A percentile compares a stretch with the other conserved stretches of the same genome.
Conservation (phyloP, 2,329 filamentous ascomycete species). For the Moelleriella libera region DNA sequence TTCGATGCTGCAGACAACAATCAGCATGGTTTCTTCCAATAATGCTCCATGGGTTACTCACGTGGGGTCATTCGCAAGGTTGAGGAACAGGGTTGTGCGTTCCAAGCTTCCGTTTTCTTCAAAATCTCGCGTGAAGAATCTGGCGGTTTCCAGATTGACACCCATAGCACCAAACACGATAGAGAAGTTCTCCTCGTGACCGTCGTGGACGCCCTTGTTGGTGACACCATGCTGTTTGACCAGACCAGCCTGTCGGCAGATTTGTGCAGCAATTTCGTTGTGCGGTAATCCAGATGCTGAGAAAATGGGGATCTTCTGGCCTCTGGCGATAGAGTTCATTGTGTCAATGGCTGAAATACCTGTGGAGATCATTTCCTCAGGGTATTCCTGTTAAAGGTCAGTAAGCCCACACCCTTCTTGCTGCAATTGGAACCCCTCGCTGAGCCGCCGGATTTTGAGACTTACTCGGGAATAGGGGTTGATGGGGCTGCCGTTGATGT, state of each 20-base stretch:
- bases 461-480: conserved; percentile 89
- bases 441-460: neutral
- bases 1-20: conserved; percentile 57
- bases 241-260: conserved; percentile 90
- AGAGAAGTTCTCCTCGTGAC: conserved; percentile 97
- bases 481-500: conserved; percentile 98
- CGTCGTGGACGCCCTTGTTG: conserved; percentile 92
- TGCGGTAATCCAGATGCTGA: conserved; percentile 95
- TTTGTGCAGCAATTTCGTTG: conserved; percentile 98
- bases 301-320: conserved; percentile 99
- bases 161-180: conserved; percentile 99
- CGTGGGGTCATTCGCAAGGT: conserved; percentile 98
- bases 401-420: neutral
- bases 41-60: conserved; percentile 30
- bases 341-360: conserved; percentile 99
- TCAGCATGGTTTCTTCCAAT: neutral
- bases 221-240: conserved; percentile 65
- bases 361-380: conserved; percentile 99
- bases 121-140: conserved; percentile 97
- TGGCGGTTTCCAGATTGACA: conserved; percentile 97
- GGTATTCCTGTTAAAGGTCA: conserved; percentile 59
- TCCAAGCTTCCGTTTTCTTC: conserved; percentile 99
- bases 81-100: conserved; percentile 92
- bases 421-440: neutral
- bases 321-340: conserved; percentile 96